phyloP scores from a whole-genome alignment of 139 green algal genomes.

The Pleodorina starrii region DNA sequence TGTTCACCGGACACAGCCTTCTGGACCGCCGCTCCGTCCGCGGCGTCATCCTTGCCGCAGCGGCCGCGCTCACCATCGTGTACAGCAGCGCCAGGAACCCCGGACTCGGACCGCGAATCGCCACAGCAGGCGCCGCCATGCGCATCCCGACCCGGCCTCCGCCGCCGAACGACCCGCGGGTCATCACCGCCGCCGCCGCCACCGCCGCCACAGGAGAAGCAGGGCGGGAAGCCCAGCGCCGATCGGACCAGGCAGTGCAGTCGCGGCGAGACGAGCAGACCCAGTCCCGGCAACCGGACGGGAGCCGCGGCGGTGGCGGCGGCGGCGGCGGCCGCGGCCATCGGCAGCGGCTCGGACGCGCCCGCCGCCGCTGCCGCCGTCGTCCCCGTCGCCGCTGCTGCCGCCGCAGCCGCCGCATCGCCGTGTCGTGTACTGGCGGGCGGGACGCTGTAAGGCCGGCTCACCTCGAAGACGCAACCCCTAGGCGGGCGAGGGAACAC shows the following conservation, averaged over 20 bases:
- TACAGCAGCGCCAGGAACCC: not conserved
- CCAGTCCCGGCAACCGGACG: not conserved
- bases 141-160: not conserved
- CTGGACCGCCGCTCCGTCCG: not conserved
- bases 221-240: constrained; percentile 8
- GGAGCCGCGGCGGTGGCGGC: not conserved
- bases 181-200: not conserved
- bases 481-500: not conserved
- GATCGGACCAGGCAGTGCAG: not conserved
- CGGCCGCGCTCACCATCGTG: not conserved
- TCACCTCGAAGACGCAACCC: constrained; percentile 42
- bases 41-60: not conserved
- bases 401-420: too few relatives aligned
- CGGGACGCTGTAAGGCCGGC: not conserved
- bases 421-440: too few relatives aligned
- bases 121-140: not conserved
- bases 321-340: too few relatives aligned
- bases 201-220: not conserved
- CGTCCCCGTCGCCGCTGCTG: not conserved
- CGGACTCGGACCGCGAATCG: not conserved
- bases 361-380: too few relatives aligned
- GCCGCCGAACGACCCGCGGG: too few relatives aligned
- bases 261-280: not conserved
- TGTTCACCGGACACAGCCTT: too few relatives aligned
- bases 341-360: not conserved